Evolutionary conservation across 352 stramenopile genomes (phyloP), one percentile per base, ranked within the genome.

Genomic region (Phytophthora cajani): DNA sequence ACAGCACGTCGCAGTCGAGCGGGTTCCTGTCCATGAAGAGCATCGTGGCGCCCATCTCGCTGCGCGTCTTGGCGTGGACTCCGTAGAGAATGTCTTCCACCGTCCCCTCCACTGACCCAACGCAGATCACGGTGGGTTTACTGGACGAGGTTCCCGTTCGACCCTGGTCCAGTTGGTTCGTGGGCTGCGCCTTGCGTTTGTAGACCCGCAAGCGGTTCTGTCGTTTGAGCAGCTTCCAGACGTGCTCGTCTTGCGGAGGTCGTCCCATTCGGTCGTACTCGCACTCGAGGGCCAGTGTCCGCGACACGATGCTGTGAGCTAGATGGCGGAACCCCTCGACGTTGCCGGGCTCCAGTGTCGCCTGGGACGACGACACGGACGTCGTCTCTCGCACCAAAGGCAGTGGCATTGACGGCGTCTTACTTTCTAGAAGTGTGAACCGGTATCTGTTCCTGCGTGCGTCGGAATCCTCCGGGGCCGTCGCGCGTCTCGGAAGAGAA

Each of bases 1-100:
- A 65, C 1, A 90, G 58, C 23, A 92, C 79, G 27, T 82, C 78
- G 17, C 72, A 73, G 67, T 92, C 82, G 3, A 87, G 54, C 1
- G 73, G 67, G 53, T 67, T 72, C 23, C 75, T 75, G 52, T 83
- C 72, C 38, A 88, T 66, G 58, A 79, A 88, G 8, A 69, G 72
- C 33, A 78, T 84, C 5, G 71, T 86, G n/a, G 76, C 80, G 2
- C 78, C 69, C 82, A 90, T 86, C 58, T 89, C 82, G 5, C 77
- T 75, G 8, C 79, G 82, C 2, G 75, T 88, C 64, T 88, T 88
- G 62, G 82, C 62, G 69, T 88, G 79, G 3, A 85, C 61, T 0
- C 84, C 84, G 52, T 89, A 91, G 21, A 91, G 63, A 54, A 79
- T 74, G 62, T 91, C 75, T 19, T 89, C 80, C 27, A 90, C 59